Evolutionary conservation across 1,139 yeast genomes (phyloP), one percentile per base, ranked within the genome.

Genomic region (Starmera stellimalicola): DNA sequence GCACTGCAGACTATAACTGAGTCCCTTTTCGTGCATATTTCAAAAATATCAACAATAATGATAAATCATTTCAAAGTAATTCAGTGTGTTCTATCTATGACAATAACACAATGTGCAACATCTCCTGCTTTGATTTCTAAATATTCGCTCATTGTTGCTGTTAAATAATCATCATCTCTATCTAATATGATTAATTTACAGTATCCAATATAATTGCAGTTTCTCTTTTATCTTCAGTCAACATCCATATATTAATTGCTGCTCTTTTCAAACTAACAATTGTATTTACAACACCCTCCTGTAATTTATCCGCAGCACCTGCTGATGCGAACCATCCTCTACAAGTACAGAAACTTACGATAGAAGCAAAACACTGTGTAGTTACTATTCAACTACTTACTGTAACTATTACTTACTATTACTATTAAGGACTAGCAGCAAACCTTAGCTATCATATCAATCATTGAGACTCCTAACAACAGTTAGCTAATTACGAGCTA

Each of bases 171-270:
- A 40, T 72, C 75, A 31, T 77, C 81, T 8, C 68, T 67, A 5
- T 82, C 70, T 32, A 93, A 62, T 10, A 87, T 63, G n/a, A 88
- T 76, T 7, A 88, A 83, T 0, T 94, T 82, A 0, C 96, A 85
- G 52, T 82, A 93, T 50, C 91, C 98, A 51, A 88, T 84, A 47
- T 91, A 39, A 91, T 87, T 2, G 99, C 98, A 0, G 99, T 93
- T 57, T 93, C 99, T 39, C 96, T 68, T 52, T 91, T 91, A 53
- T 91, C 99, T 34, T 98, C 99, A 0, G 99, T 91, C 38, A 91
- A 65, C 96, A 91, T 91, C 98, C 99, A 91, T 65, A 93, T 61
- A 51, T 80, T 84, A 37, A 91, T 87, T 5, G 95, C 95, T 0
- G 98, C 98, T 40, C 94, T 68, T 47, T 95, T 73, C 27, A 93